Percentiles rank a stretch among this genome's conserved stretches.
phyloP scores from a whole-genome alignment of 345 rosid genomes.

The Toxicodendron radicans region DNA sequence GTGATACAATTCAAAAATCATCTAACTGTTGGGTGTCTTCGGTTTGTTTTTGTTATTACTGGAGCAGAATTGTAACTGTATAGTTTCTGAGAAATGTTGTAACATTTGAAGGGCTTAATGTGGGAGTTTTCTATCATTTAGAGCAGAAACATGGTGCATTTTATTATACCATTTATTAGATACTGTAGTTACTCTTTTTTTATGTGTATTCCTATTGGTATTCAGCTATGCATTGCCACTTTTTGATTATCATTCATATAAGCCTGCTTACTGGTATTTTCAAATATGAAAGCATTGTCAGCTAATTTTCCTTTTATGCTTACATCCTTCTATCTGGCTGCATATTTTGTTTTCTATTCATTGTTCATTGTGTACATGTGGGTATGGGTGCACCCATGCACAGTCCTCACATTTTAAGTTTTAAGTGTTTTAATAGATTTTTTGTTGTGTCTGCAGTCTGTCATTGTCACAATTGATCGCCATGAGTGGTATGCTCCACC shows the following conservation, averaged over 20 bases:
- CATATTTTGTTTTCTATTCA: background rate
- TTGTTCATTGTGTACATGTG: background rate
- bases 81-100: background rate
- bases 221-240: background rate
- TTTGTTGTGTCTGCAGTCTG: constrained; percentile 60
- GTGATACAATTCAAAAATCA: no score
- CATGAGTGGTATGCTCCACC: constrained; percentile 99
- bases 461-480: constrained; percentile 78
- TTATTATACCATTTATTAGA: background rate
- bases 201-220: background rate
- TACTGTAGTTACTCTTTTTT: background rate
- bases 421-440: background rate
- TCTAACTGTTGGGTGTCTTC: no score
- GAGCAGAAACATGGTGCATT: background rate
- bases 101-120: background rate
- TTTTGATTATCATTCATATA: background rate
- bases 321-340: background rate
- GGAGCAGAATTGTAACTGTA: no score
- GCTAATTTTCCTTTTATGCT: background rate
- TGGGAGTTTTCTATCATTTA: background rate
- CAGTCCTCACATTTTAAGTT: background rate
- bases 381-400: background rate
- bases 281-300: background rate
- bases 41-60: no score
- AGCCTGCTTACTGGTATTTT: background rate